Conservation (phyloP, 257 asterid genomes). For the Capsicum rhomboideum region DNA sequence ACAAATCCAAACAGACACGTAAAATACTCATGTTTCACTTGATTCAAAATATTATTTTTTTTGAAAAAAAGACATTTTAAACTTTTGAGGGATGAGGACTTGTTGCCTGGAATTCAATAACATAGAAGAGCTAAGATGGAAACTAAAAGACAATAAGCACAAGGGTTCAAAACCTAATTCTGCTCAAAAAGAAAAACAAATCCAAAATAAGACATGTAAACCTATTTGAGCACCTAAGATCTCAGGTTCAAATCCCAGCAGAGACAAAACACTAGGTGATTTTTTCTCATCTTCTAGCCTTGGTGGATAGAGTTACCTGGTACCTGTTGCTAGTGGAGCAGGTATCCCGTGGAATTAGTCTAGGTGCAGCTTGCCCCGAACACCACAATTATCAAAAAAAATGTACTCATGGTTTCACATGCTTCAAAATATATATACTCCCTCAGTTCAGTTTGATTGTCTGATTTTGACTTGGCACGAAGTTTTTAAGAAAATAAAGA, state of each 20-base stretch:
- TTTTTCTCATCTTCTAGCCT: too few species aligned
- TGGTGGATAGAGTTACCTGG: too few species aligned
- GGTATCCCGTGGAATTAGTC: too few species aligned
- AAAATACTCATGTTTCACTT: not conserved
- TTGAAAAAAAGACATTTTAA: not conserved
- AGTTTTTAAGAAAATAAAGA: too few species aligned
- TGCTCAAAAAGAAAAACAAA: not conserved
- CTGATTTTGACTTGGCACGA: too few species aligned
- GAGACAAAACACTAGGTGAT: too few species aligned
- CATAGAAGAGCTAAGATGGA: not conserved
- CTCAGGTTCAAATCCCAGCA: too few species aligned
- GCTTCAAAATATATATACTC: not conserved
- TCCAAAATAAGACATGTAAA: not conserved
- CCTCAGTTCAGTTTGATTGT: too few species aligned
- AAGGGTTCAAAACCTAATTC: not conserved
- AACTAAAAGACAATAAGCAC: not conserved
- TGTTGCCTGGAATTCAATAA: not conserved
- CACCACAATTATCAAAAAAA: too few species aligned
- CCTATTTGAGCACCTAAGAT: too few species aligned
- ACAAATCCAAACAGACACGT: not conserved
- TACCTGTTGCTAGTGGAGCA: too few species aligned
- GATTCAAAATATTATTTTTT: not conserved
- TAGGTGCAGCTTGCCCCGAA: too few species aligned
- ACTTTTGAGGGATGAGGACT: not conserved
- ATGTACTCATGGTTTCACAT: not conserved